Percentiles rank a stretch among this genome's conserved stretches.
Evolutionary conservation across 352 stramenopile genomes (phyloP).

Genomic region (Pythium monospermum): DNA sequence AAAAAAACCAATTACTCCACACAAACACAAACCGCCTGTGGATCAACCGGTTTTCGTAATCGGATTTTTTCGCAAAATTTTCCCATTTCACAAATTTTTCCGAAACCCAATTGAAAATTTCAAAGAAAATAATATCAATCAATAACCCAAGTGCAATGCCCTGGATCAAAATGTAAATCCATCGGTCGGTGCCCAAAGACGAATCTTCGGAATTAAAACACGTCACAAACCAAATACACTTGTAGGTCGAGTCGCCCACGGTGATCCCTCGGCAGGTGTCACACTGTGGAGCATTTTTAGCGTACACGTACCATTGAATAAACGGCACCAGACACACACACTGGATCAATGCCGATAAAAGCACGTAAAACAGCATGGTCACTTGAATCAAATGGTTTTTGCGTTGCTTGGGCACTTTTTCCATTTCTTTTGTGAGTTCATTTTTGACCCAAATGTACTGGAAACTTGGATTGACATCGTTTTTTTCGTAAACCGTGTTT

Average conservation of each 20-base stretch:
- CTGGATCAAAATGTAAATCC: slow-evolving; percentile 87
- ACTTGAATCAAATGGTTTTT: slow-evolving; percentile 84
- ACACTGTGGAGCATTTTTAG: slow-evolving; percentile 79
- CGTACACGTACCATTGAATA: slow-evolving; percentile 88
- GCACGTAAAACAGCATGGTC: slow-evolving; percentile 83
- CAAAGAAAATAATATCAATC: slow-evolving; percentile 88
- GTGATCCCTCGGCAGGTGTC: slow-evolving; percentile 46
- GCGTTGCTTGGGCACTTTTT: slow-evolving; percentile 79
- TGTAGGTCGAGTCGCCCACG: slow-evolving; percentile 30
- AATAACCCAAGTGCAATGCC: slow-evolving; percentile 75
- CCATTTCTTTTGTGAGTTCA: slow-evolving; percentile 83
- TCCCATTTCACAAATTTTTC: slow-evolving; percentile 86
- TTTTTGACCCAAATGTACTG: slow-evolving; percentile 87
- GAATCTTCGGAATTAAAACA: slow-evolving; percentile 75
- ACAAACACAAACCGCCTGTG: slow-evolving; percentile 87
- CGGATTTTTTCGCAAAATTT: slow-evolving; percentile 83
- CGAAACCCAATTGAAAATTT: slow-evolving; percentile 85
- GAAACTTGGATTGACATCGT: slow-evolving; percentile 82
- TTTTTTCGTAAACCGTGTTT: slow-evolving; percentile 85
- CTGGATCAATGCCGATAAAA: slow-evolving; percentile 69
- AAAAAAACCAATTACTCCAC: slow-evolving; percentile 92
- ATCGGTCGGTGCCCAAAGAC: slow-evolving; percentile 76
- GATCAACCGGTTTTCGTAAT: slow-evolving; percentile 84
- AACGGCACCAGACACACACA: slow-evolving; percentile 82
- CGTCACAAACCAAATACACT: slow-evolving; percentile 79